Conservation (phyloP, 768 basidiomycete species). For the Inosperma sp. region DNA sequence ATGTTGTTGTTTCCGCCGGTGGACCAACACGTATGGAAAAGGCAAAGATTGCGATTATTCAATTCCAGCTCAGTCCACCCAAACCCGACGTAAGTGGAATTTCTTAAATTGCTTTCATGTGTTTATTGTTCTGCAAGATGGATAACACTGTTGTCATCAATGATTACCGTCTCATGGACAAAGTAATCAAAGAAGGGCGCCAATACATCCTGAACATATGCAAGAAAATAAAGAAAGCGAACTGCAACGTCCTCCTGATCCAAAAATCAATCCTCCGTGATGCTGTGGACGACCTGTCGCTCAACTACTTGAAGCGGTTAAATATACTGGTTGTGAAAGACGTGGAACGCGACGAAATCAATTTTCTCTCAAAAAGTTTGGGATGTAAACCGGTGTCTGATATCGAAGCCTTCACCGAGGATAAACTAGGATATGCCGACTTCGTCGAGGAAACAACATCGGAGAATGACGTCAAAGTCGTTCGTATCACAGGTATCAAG, state of each 20-base stretch:
- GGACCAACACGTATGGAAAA: conserved; percentile 96
- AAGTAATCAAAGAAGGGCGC: conserved; percentile 97
- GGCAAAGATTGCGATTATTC: conserved; percentile 96
- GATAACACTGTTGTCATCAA: conserved; percentile 99
- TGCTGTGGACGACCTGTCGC: conserved; percentile 96
- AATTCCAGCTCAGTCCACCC: conserved; percentile 96
- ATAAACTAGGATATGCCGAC: conserved; percentile 96
- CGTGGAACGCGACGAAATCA: conserved; percentile 97
- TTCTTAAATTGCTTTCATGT: background rate
- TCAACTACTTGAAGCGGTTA: conserved; percentile 95
- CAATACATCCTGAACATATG: conserved; percentile 96
- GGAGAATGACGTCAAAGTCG: conserved; percentile 81
- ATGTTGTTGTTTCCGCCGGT: conserved; percentile 83
- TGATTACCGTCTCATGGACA: conserved; percentile 99
- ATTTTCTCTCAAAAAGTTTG: conserved; percentile 91
- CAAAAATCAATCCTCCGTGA: conserved; percentile 99
- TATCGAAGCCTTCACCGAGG: conserved; percentile 95
- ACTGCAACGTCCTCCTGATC: conserved; percentile 97
- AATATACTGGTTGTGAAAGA: conserved; percentile 97
- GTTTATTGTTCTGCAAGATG: conserved; percentile 58
- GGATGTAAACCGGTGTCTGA: conserved; percentile 97
- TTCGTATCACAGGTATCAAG: conserved; percentile 91
- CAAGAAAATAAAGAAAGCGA: conserved; percentile 99
- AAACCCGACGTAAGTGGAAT: conserved; percentile 85
- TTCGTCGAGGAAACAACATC: conserved; percentile 88